Percentiles rank a stretch among this genome's conserved stretches.
These are phyloP conservation scores for Aspergillus hiratsukae DNA, from an alignment of 2,329 filamentous ascomycete genomes.

Conservation along the genomic window DNA sequence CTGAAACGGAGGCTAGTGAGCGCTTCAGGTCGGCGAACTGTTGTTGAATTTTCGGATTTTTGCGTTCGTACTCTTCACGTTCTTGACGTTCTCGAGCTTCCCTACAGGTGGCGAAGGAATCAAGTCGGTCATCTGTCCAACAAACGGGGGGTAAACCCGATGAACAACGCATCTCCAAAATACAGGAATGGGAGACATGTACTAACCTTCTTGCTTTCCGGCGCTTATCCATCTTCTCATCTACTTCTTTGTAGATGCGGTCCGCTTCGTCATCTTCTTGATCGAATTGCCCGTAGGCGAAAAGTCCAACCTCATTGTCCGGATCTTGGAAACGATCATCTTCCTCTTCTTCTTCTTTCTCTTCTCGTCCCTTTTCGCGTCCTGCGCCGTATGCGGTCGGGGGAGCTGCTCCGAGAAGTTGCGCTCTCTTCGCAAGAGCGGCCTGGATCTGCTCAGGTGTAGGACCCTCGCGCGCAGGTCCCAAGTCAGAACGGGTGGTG, in stretches of 20 bases:
- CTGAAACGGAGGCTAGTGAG: slow-evolving; percentile 78
- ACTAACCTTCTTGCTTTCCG: slow-evolving; percentile 83
- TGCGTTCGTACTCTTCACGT: slow-evolving; percentile 89
- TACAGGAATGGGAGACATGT: slow-evolving; percentile 20
- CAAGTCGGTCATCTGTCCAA: slow-evolving; percentile 75
- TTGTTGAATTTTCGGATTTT: slow-evolving; percentile 96
- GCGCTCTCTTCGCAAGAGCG: slow-evolving; percentile 88
- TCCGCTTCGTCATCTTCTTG: slow-evolving; percentile 98
- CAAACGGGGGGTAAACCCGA: slow-evolving; percentile 55
- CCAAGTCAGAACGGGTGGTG: slow-evolving; percentile 93
- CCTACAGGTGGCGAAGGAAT: slow-evolving; percentile 60
- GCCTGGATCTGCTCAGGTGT: slow-evolving; percentile 98
- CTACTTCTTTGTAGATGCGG: slow-evolving; percentile 89
- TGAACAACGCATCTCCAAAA: slow-evolving; percentile 57
- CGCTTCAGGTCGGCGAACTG: slow-evolving; percentile 96
- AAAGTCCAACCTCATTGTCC: slow-evolving; percentile 93
- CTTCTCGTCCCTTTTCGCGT: slow-evolving; percentile 61
- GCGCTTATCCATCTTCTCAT: slow-evolving; percentile 93
- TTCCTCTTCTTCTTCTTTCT: slow-evolving; percentile 67
- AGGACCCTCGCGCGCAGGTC: slow-evolving; percentile 89
- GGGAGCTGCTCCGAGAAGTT: slow-evolving; percentile 68
- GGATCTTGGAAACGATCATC: slow-evolving; percentile 88
- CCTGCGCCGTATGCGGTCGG: slow-evolving; percentile 70
- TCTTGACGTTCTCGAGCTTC: slow-evolving; percentile 91
- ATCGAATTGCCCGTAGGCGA: slow-evolving; percentile 92